A percentile compares a stretch with the other conserved stretches of the same genome.
These are phyloP conservation scores for Macadamia tetraphylla DNA, from an alignment of 164 flowering plant genomes.

Conservation along the genomic window DNA sequence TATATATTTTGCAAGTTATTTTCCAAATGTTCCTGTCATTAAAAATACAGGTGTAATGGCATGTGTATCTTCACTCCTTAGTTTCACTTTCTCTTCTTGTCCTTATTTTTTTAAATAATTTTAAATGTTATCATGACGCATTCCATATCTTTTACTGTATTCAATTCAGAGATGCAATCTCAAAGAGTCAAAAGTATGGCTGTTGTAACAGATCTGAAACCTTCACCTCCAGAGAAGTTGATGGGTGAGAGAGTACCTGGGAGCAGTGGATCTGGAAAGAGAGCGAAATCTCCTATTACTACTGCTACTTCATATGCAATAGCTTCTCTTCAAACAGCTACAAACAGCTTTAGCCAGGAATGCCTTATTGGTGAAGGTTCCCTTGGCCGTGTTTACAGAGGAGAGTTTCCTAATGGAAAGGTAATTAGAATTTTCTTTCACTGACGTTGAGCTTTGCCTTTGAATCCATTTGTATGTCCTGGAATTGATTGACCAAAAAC, in stretches of 20 bases:
- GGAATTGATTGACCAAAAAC: too few relatives aligned
- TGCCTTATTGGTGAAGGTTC: conserved; percentile 92
- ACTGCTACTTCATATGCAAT: conserved; percentile 83
- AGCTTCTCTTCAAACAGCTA: conserved; percentile 78
- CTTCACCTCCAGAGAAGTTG: conserved; percentile 65
- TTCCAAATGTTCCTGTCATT: not conserved
- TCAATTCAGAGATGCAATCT: conserved; percentile 51
- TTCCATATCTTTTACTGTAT: conserved; percentile 15
- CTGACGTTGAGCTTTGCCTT: not conserved
- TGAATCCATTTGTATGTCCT: too few relatives aligned
- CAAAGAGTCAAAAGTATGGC: conserved; percentile 45
- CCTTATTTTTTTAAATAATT: too few relatives aligned
- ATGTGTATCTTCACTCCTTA: too few relatives aligned
- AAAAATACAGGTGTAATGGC: too few relatives aligned
- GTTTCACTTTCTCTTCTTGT: too few relatives aligned
- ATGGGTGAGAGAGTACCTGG: conserved; percentile 42
- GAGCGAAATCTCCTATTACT: conserved; percentile 68
- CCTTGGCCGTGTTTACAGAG: conserved; percentile 93
- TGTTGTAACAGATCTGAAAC: conserved; percentile 51
- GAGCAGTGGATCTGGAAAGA: conserved; percentile 58
- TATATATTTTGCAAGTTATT: not conserved
- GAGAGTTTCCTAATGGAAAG: conserved; percentile 88
- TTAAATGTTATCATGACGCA: too few relatives aligned
- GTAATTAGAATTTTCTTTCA: conserved; percentile 26
- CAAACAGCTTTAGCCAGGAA: conserved; percentile 88